A percentile compares a stretch with the other conserved stretches of the same genome.
Evolutionary conservation across 2,329 filamentous ascomycete species (phyloP).

Genomic region (Arthroderma uncinatum): DNA sequence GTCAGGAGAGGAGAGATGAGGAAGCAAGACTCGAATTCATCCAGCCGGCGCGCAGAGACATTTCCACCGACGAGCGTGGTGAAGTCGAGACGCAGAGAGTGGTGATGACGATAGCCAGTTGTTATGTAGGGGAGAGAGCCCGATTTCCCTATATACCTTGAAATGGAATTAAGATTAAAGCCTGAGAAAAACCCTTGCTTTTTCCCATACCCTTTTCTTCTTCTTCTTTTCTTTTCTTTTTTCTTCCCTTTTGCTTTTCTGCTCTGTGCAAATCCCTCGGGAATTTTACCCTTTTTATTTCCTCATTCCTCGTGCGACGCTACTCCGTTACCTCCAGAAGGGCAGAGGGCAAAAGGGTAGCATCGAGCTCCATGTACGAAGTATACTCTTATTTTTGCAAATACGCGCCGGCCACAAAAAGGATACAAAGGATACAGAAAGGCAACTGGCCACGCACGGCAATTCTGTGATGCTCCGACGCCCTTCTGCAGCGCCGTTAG

Average conservation of each 20-base stretch:
- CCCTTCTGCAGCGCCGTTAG: too few relatives aligned
- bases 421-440: too few relatives aligned
- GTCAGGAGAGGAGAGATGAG: background rate
- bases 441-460: too few relatives aligned
- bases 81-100: background rate
- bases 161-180: background rate
- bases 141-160: background rate
- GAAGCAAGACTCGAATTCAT: background rate
- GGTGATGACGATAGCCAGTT: background rate
- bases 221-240: background rate
- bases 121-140: background rate
- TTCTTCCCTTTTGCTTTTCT: background rate
- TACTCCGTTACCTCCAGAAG: too few relatives aligned
- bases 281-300: background rate
- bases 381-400: too few relatives aligned
- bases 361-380: too few relatives aligned
- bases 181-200: background rate
- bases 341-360: too few relatives aligned
- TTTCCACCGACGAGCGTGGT: background rate
- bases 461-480: too few relatives aligned
- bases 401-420: too few relatives aligned
- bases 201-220: background rate
- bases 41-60: background rate
- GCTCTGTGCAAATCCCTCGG: background rate
- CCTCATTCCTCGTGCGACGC: background rate